Conservation (phyloP, 495 filamentous ascomycete genomes). For the Staphylotrichum tortipilum region DNA sequence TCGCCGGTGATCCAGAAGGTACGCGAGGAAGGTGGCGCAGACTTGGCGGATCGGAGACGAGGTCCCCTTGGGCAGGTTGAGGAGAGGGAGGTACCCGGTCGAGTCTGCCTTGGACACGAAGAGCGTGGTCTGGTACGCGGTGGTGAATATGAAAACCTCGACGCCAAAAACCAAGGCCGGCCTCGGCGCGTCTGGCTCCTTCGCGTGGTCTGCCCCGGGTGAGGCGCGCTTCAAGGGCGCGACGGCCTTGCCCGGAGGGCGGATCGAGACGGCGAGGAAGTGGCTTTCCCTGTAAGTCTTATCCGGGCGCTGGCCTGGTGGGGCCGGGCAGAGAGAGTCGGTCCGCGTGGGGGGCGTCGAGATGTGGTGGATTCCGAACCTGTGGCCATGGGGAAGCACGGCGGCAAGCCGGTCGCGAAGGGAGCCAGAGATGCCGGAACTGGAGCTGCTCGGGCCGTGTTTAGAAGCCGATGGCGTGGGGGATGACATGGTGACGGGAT, state of each 20-base stretch:
- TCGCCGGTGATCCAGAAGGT: slow-evolving; percentile 58
- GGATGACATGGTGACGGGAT: slow-evolving; percentile 10
- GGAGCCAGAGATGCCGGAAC: background rate
- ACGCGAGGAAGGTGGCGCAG: slow-evolving; percentile 63
- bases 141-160: slow-evolving; percentile 61
- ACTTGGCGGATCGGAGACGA: slow-evolving; percentile 67
- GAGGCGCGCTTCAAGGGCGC: slow-evolving; percentile 17
- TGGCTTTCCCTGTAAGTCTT: slow-evolving; percentile 81
- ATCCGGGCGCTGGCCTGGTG: slow-evolving; percentile 58
- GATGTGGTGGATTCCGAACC: slow-evolving; percentile 73
- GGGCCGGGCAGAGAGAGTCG: slow-evolving; percentile 67
- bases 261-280: slow-evolving; percentile 68
- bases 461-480: slow-evolving; percentile 10
- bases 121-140: slow-evolving; percentile 68
- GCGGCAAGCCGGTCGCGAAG: slow-evolving; percentile 52
- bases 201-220: slow-evolving; percentile 22
- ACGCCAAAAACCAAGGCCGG: slow-evolving; percentile 42
- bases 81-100: slow-evolving; percentile 70
- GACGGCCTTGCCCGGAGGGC: slow-evolving; percentile 8
- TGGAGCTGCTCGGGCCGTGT: slow-evolving; percentile 1
- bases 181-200: slow-evolving; percentile 5
- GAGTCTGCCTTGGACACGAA: slow-evolving; percentile 98
- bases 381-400: slow-evolving; percentile 58
- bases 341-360: slow-evolving; percentile 73
- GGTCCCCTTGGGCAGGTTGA: slow-evolving; percentile 49